Conservation (phyloP, 129 eudicot genomes). For the Helichrysum umbraculigerum region DNA sequence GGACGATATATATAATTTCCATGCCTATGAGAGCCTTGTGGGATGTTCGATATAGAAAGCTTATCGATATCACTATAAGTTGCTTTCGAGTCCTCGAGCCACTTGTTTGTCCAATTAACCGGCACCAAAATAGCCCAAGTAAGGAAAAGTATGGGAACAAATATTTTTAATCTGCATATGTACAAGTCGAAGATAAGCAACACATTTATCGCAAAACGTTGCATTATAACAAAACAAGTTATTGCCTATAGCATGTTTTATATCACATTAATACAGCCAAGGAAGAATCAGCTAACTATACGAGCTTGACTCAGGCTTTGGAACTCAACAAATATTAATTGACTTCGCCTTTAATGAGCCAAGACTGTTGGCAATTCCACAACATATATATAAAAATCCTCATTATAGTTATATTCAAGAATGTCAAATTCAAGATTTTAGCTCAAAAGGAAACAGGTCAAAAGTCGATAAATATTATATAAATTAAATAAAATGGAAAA, state of each 20-base stretch:
- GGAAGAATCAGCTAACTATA: not conserved
- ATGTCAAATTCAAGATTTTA: not conserved
- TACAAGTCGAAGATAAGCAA: not conserved
- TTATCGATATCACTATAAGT: constrained; percentile 72
- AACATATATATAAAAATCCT: not conserved
- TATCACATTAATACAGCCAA: not conserved
- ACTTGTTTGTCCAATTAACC: constrained; percentile 77
- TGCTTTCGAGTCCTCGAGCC: constrained; percentile 40
- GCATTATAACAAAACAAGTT: not conserved
- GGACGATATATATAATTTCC: constrained; percentile 14
- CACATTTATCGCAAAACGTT: too few relatives aligned
- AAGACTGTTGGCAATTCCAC: not conserved
- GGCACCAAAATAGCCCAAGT: constrained; percentile 83
- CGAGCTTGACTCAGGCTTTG: not conserved
- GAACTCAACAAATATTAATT: not conserved
- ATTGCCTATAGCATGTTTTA: too few relatives aligned
- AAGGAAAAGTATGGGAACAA: constrained; percentile 75
- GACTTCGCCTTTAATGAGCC: not conserved
- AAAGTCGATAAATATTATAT: not conserved
- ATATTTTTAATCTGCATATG: constrained; percentile 77
- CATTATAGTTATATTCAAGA: not conserved
- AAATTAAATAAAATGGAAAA: not conserved
- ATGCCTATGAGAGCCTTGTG: constrained; percentile 73
- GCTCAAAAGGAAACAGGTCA: not conserved
- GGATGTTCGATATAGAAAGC: constrained; percentile 90